Base-by-base conservation (phyloP, 2,329 filamentous ascomycete species). In the Penicillium sp. region DNA sequence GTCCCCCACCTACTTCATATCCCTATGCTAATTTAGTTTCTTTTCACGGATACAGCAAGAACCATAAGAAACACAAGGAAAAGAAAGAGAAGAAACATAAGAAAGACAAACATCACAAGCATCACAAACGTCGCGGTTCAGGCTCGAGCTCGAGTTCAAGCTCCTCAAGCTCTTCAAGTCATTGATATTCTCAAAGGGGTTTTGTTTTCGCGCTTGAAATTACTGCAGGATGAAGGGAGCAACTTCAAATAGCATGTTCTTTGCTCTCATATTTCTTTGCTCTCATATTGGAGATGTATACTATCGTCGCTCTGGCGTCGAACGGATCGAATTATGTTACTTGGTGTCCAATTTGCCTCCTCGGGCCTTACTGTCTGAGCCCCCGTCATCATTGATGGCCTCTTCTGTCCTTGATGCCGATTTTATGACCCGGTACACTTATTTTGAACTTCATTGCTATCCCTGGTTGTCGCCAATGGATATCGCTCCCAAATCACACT, bases 81-180 rank as follows among this genome's bases (percentile, higher is more conserved):
- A 58, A 58, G 47, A 61, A 61, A 39, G 23, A 61, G 6, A 64
- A 62, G 55, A 57, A 62, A 16, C 27, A 61, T 7, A 59, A 63
- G 47, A 53, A 63, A 25, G n/a, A 59, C 4, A 58, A 62, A 27
- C 62, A 63, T 39, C 19, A 62, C 27, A 65, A 64, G 60, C 62
- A 62, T 42, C 59, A 65, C 44, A 62, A 63, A 55, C 54, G 55
- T 10, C 55, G 31, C n/a, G 25, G 57, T 16, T 63, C 61, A 3
- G 54, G 55, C 35, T 65, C 63, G 3, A 62, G 62, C 14, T 64
- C 62, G 5, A 63, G 62, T 45, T 64, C 61, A 4, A 62, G 59
- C 46, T 62, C 60, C 16, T 37, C 16, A 44, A 59, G 62, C 25
- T 37, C 35, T 4, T 39, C 35, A 19, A 39, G 35, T 19, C n/a